Evolutionary conservation across 345 rosid genomes (phyloP), one percentile per base, ranked within the genome.

Genomic region (Eucalyptus rudis): DNA sequence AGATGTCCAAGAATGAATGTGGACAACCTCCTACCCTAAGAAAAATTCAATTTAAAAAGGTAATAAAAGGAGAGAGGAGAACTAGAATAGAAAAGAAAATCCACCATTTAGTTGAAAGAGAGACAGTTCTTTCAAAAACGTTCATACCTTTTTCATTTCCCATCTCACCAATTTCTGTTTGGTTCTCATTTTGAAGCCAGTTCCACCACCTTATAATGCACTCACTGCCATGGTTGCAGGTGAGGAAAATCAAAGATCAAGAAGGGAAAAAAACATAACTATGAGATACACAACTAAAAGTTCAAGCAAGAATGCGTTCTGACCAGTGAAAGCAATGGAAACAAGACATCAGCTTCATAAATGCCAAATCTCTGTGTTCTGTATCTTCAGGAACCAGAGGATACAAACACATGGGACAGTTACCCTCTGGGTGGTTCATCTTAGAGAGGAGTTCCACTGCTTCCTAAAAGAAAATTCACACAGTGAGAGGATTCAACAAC

Each of bases 341-440:
- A 91, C 99, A 97, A 90, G 99, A 97, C 99, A 97, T 97, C 91
- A 97, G 92, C 96, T 97, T 97, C 99, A 97, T 97, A 93, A 96
- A 96, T 76, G 98, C 95, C 92, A 93, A 92, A 84, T 86, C 71
- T 80, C 91, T 91, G 81, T 89, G 88, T 86, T 89, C 92, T 43
- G 90, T 90, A 87, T 94, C 96, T 88, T 94, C 95, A 51, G 91
- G 92, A 76, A 96, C 92, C 94, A 97, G 92, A 40, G 98, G 97
- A 90, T 68, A 87, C 91, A 96, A 89, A 91, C 99, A 97, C 90
- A 97, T 81, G 31, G 99, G 98, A 89, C 99, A 96, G 87, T 96
- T 93, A 2, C 99, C 98, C 86, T 97, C 98, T 17, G 98, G 99
- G 87, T 96, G 98, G 92, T 97, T 97, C 98, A 96, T 95, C 49